Base-by-base conservation (phyloP, 805 yeast species). In the Saccharomycopsis olivae region DNA sequence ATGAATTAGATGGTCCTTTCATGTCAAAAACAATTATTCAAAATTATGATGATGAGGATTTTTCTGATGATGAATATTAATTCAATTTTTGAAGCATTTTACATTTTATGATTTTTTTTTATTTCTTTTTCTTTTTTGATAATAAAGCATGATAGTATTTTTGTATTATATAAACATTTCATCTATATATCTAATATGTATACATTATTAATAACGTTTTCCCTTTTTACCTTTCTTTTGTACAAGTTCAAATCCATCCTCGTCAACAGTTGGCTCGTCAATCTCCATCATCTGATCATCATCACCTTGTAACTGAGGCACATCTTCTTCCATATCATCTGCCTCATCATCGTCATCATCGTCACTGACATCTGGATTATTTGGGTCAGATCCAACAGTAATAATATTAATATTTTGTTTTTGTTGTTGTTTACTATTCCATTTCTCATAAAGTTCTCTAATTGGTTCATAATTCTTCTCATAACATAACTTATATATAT, bases 221-320 rank as follows among this genome's bases (percentile, higher is more conserved):
- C 38, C 24, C 18, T 30, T 69, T 57, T 69, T 68, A n/a, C 82
- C 77, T 53, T 74, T 77, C 53, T 73, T 78, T 52, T 78, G 86
- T 3, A 89, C 96, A 46, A 86, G 60, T 51, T 87, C 92, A 54
- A 89, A 89, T 1, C 97, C 98, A 55, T 89, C 97, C 25, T 89
- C 97, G 55, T 89, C 97, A 6, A 89, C 69, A 8, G 81, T 55
- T 2, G 95, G 94, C 9, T 54, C 54, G 2, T 56, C 62, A 15
- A 57, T 66, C 21, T 53, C 68, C 54, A 58, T 59, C 29, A 62
- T 66, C 28, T 58, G 63, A 4, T 59, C 68, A 32, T 53, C 62
- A 3, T 53, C 53, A 9, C 55, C 66, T 47, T 53, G 56, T 21
- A 37, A 31, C 9, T 14, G 28, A 16, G 38, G 33, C 3, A 34